phyloP scores from a whole-genome alignment of 2,329 filamentous ascomycete genomes.

The Berkeleyomyces rouxiae region DNA sequence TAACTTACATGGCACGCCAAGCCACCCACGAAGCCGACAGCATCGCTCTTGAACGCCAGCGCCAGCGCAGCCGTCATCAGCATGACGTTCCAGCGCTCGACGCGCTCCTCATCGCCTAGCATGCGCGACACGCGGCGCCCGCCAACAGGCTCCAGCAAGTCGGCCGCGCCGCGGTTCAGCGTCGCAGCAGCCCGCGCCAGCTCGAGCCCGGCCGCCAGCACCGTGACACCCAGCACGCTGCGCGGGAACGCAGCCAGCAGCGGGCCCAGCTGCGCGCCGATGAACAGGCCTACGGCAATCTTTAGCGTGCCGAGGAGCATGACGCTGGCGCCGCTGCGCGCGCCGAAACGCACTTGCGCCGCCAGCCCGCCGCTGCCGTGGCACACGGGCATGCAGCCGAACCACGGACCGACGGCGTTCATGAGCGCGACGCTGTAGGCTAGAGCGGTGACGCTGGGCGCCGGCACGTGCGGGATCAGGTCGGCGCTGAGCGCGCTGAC shows the following conservation, averaged over 20 bases:
- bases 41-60: constrained; percentile 79
- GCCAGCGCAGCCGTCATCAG: constrained; percentile 69
- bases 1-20: constrained; percentile 64
- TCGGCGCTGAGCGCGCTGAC: constrained; percentile 65
- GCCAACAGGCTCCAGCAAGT: constrained; percentile 24
- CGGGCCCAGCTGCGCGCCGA: constrained; percentile 56
- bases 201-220: constrained; percentile 77
- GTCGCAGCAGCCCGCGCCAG: constrained; percentile 71
- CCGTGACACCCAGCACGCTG: constrained; percentile 68
- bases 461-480: constrained; percentile 50
- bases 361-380: constrained; percentile 85
- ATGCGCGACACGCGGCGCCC: constrained; percentile 22
- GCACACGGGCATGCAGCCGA: constrained; percentile 88
- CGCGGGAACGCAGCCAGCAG: constrained; percentile 59
- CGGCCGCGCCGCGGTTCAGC: constrained; percentile 53
- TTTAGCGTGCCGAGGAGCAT: constrained; percentile 66
- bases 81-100: constrained; percentile 76
- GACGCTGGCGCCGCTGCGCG: constrained; percentile 69
- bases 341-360: constrained; percentile 81
- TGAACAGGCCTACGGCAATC: constrained; percentile 55
- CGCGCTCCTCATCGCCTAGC: constrained; percentile 49
- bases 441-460: constrained; percentile 58
- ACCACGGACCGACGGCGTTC: constrained; percentile 78
- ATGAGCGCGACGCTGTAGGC: constrained; percentile 69
- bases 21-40: constrained; percentile 68